Conservation (phyloP, 139 green algal species). For the Chlorella sp. region DNA sequence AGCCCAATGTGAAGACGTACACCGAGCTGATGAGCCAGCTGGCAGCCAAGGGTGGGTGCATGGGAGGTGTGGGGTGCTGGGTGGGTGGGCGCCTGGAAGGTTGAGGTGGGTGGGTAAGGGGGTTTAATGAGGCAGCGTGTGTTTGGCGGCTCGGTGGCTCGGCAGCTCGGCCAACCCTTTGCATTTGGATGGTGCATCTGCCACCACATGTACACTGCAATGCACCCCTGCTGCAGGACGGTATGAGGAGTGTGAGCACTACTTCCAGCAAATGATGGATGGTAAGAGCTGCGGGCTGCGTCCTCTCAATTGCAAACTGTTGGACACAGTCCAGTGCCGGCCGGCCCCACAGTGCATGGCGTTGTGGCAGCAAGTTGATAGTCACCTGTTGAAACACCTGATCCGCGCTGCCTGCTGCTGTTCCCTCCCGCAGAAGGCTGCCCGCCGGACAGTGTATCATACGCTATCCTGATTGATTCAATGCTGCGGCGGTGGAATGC, state of each 20-base stretch:
- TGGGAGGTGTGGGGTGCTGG: background rate
- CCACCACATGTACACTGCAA: too few species aligned
- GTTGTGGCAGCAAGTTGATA: too few species aligned
- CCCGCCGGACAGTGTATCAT: background rate
- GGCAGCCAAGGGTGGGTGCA: background rate
- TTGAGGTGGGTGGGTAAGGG: background rate
- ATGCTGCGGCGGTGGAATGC: constrained; percentile 24
- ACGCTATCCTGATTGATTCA: constrained; percentile 18
- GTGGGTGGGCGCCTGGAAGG: background rate
- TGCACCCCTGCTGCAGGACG: background rate
- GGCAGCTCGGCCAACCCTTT: too few species aligned
- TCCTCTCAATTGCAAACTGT: too few species aligned
- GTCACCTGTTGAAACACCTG: too few species aligned
- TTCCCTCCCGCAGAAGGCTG: constrained; percentile 23
- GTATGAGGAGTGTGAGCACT: constrained; percentile 18
- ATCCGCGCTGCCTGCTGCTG: too few species aligned
- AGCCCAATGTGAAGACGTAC: constrained; percentile 74
- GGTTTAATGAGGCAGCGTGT: too few species aligned
- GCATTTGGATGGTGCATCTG: too few species aligned
- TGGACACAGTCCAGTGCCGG: too few species aligned
- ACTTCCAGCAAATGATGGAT: background rate
- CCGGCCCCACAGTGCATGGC: too few species aligned
- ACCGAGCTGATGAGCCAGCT: constrained; percentile 84
- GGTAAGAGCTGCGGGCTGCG: background rate
- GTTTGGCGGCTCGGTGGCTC: too few species aligned